Conservation (phyloP, 2,329 filamentous ascomycete species). For the Spiromastix sp. region DNA sequence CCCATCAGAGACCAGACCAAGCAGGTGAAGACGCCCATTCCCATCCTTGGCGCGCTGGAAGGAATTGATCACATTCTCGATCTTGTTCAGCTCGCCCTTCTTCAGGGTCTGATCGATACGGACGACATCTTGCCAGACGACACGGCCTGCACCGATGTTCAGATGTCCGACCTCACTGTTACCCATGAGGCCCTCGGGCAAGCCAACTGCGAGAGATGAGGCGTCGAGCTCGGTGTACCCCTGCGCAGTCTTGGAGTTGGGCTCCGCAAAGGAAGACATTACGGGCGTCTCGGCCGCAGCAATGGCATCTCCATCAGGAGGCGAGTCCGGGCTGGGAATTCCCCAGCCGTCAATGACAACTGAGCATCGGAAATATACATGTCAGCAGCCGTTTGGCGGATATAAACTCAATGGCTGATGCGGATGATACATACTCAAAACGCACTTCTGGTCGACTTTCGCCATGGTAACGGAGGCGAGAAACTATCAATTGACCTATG, state of each 20-base stretch:
- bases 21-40: conserved; percentile 85
- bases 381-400: too few species aligned
- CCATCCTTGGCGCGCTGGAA: conserved; percentile 73
- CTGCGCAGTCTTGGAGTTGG: conserved; percentile 60
- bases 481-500: conserved; percentile 1
- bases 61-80: conserved; percentile 65
- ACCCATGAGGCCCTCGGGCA: conserved; percentile 95
- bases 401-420: too few species aligned
- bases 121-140: conserved; percentile 97
- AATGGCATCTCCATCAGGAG: conserved; percentile 88
- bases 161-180: conserved; percentile 98
- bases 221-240: conserved; percentile 91
- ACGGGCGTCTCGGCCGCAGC: conserved; percentile 82
- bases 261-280: conserved; percentile 74
- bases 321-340: conserved; percentile 67
- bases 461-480: conserved; percentile 44
- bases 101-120: conserved; percentile 91
- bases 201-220: conserved; percentile 87
- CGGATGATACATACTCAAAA: conserved; percentile 45
- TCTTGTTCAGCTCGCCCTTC: conserved; percentile 66
- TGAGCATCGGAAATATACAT: conserved; percentile 34
- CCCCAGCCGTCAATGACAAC: conserved; percentile 99
- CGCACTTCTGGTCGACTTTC: conserved; percentile 58
- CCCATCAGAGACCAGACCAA: conserved; percentile 86
- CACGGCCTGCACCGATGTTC: conserved; percentile 94